These are phyloP conservation scores for Luvunga scandens DNA, from an alignment of 345 rosid genomes.

Conservation along the genomic window DNA sequence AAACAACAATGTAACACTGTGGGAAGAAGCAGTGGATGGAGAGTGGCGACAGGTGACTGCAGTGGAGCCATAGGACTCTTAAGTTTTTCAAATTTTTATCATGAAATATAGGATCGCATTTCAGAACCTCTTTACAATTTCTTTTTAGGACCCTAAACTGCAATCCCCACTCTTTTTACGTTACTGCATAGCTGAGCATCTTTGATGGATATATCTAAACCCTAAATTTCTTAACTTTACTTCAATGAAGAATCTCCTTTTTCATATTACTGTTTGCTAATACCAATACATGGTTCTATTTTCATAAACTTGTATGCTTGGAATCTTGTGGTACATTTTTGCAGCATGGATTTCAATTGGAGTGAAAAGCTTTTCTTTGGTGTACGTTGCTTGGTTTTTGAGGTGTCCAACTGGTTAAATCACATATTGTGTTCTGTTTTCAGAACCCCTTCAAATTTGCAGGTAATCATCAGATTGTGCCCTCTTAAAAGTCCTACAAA, in stretches of 20 bases:
- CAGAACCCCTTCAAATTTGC: not conserved
- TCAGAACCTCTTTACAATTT: not conserved
- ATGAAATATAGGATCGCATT: slow-evolving; percentile 1
- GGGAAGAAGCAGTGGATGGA: slow-evolving; percentile 22
- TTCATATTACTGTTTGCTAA: not conserved
- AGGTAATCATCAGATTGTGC: not conserved
- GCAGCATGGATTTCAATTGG: not conserved
- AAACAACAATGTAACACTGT: slow-evolving; percentile 17
- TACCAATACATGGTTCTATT: not conserved
- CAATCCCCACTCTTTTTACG: not conserved
- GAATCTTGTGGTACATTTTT: not conserved
- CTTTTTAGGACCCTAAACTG: not conserved
- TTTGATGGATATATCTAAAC: not conserved
- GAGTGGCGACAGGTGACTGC: slow-evolving; percentile 21
- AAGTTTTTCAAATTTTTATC: not conserved
- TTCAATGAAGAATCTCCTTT: not conserved
- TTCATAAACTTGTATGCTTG: not conserved
- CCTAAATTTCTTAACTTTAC: not conserved
- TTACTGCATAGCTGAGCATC: not conserved
- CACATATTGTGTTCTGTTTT: not conserved
- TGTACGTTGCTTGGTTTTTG: not conserved
- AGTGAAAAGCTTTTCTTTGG: no score
- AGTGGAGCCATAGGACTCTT: slow-evolving; percentile 7
- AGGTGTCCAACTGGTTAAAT: no score
- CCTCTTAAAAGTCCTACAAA: not conserved